Percentiles rank a stretch among this genome's conserved stretches.
Conservation (phyloP, 495 filamentous ascomycete genomes). For the Podospora conica region DNA sequence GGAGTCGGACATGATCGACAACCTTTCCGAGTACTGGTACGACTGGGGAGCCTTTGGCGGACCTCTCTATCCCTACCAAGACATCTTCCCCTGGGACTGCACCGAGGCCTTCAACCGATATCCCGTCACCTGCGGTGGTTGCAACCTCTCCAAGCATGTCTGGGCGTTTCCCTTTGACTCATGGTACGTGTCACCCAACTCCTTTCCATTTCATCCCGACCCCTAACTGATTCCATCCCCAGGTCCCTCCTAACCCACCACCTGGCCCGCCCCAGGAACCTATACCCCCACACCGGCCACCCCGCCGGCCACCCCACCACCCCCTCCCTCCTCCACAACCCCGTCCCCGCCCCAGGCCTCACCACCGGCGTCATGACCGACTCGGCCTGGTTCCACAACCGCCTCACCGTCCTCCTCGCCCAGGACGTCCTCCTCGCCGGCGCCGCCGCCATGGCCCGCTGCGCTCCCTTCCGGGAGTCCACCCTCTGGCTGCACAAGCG, state of each 20-base stretch:
- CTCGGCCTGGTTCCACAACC: conserved; percentile 25
- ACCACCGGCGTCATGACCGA: not conserved
- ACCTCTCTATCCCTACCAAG: conserved; percentile 30
- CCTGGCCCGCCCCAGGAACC: conserved; percentile 23
- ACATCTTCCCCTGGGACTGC: conserved; percentile 43
- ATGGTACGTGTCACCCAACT: conserved; percentile 12
- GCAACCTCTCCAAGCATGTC: conserved; percentile 39
- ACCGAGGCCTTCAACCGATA: conserved; percentile 37
- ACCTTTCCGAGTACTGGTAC: conserved; percentile 37
- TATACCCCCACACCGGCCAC: conserved; percentile 20
- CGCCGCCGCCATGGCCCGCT: conserved; percentile 32
- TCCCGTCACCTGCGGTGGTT: conserved; percentile 29
- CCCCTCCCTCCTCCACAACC: not conserved
- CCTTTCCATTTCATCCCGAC: not conserved
- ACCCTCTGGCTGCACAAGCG: conserved; percentile 24
- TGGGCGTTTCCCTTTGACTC: conserved; percentile 44
- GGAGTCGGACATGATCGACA: conserved; percentile 38
- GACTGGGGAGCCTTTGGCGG: conserved; percentile 39
- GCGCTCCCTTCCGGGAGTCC: conserved; percentile 16
- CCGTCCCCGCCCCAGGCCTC: not conserved
- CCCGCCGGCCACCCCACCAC: not conserved
- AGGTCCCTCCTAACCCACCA: conserved; percentile 31
- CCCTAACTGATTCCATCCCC: not conserved
- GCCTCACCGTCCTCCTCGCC: conserved; percentile 31
- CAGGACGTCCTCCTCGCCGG: conserved; percentile 23